Base-by-base conservation (phyloP, 2,329 filamentous ascomycete species). In the Fusarium aywerte region DNA sequence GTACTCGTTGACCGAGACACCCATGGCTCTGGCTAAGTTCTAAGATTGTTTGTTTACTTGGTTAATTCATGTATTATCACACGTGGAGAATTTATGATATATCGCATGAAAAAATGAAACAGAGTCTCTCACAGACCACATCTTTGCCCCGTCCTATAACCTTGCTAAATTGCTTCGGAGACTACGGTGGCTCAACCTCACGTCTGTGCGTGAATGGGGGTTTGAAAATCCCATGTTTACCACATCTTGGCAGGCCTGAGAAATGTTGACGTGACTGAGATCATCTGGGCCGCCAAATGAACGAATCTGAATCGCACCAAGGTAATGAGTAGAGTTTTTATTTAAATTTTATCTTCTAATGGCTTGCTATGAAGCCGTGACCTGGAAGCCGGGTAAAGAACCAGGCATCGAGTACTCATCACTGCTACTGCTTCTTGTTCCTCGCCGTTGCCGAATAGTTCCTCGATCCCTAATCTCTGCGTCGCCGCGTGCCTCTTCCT, bases 1-100 rank as follows among this genome's bases (percentile, higher is more conserved):
- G 47, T 95, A 91, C 82, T 80, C 84, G 2, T 80, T 96, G 78
- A 97, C 94, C 1, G 83, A 89, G 72, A 77, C 77, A 42, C 60
- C 72, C 5, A 61, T 75, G 70, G 74, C 76, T 32, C 45, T 80
- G 27, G 70, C 71, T 31, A 25, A 64, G 36, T 74, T 79, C 48
- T 75, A 67, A 75, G 75, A 52, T 44, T 42, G 7, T 33, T 47
- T 48, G 21, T 48, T 48, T 48, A 48, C 45, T 38, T 48, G 12
- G 45, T 38, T n/a, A 31, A 27, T 51, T 47, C 36, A 67, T 56
- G 57, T 52, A 53, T 39, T 33, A 23, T 44, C 31, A 11, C 45
- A 38, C 45, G 21, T 48, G 43, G 35, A 25, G 33, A 61, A 13
- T 40, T 32, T 48, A 11, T 45, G 39, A 23, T 48, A 38, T 49